Conservation (phyloP, 2,329 filamentous ascomycete genomes). For the Venturia effusa region DNA sequence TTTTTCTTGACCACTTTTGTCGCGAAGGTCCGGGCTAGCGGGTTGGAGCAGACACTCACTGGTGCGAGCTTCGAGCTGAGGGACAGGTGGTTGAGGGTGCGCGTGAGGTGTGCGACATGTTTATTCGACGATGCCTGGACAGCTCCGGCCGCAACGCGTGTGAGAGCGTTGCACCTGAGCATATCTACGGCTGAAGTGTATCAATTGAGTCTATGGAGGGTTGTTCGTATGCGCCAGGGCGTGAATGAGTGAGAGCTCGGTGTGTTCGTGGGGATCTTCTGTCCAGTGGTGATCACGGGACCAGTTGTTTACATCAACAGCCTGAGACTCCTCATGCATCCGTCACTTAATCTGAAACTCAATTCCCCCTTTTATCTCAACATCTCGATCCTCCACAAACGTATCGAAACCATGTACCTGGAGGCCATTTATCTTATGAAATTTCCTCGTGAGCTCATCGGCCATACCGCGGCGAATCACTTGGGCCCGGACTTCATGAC, state of each 20-base stretch:
- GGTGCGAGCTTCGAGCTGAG: neutral
- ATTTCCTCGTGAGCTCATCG: too few species aligned
- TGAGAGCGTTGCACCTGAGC: constrained; percentile 5
- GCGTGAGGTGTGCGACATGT: constrained; percentile 6
- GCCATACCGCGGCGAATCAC: neutral
- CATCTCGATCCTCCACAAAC: too few species aligned
- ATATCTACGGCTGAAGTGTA: neutral
- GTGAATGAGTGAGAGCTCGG: neutral
- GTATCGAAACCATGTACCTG: too few species aligned
- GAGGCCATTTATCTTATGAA: too few species aligned
- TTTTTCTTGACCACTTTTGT: neutral
- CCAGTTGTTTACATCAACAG: too few species aligned
- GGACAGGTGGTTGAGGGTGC: neutral
- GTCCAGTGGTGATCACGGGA: too few species aligned
- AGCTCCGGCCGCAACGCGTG: constrained; percentile 4
- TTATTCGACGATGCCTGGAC: neutral
- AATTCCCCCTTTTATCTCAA: too few species aligned
- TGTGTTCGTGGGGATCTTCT: neutral
- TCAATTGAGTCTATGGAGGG: neutral
- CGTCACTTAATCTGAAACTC: too few species aligned
- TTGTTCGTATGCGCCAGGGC: neutral
- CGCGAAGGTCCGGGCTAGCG: neutral
- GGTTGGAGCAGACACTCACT: neutral
- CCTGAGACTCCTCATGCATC: too few species aligned
- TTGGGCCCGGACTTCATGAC: too few species aligned